Evolutionary conservation across 1,284 basidiomycete genomes (phyloP), one percentile per base, ranked within the genome.

Genomic region (Ustilago loliicola): DNA sequence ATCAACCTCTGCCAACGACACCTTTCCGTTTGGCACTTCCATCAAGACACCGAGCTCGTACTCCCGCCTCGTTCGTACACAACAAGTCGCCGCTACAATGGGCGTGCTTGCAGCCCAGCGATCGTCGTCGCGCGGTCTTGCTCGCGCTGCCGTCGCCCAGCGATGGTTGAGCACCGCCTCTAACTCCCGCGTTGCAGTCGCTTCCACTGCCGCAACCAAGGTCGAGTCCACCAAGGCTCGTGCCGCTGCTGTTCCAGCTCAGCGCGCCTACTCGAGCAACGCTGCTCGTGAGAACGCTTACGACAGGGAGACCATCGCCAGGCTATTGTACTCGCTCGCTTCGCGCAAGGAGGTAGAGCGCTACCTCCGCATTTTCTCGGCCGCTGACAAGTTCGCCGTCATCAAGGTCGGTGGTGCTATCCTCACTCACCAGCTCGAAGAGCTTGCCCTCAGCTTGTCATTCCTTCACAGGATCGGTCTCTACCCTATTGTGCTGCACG

Each of bases 401-500:
- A 77, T 86, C 77, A 86, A 86, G 75, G 85, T 86, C 25, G 85
- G 85, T 38, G 85, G 85, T 42, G 85, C 85, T 32, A 86, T 86
- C 58, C 75, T 86, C 52, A 85, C 85, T 45, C 80, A 86, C 57
- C 80, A 86, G 80, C 81, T 86, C 29, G 85, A 86, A 54, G 85
- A 86, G 66, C 79, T 86, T 6, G 85, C 85, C 7, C 79, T 86
- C 58, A 83, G 81, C 59, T 68, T 86, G 19, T 81, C 79, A n/a
- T 86, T 86, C 82, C 63, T 86, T n/a, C 85, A 86, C 79, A 70
- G 85, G 27, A 85, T 86, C 50, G 85, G 85, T 27, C 82, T 86
- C 40, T 86, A 85, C 66, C 85, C 85, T 47, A 84, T 86, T 60
- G 83, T 86, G 27, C 68, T 86, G 45, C 85, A 86, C 69, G 85